A percentile compares a stretch with the other conserved stretches of the same genome.
These are phyloP conservation scores for Actinomortierella ambigua DNA, from an alignment of 371 early-diverging fungal genomes.

Conservation along the genomic window DNA sequence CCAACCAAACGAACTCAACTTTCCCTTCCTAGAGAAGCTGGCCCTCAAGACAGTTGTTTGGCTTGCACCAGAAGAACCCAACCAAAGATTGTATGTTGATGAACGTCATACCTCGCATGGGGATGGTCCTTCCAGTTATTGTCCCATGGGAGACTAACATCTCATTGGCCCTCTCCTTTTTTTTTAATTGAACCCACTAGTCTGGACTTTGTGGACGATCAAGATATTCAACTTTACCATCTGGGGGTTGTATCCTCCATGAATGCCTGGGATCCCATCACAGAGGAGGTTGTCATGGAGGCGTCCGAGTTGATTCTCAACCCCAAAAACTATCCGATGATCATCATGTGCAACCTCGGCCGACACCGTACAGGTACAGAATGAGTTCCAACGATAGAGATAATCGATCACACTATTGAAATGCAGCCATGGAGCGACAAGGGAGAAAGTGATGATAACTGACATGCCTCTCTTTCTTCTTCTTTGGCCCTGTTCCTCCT, in stretches of 20 bases:
- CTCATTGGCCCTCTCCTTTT: neutral
- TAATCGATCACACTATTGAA: neutral
- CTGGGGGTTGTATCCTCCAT: conserved; percentile 76
- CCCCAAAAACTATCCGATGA: conserved; percentile 91
- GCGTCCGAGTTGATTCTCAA: conserved; percentile 88
- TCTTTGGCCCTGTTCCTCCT: no score
- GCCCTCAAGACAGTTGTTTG: conserved; percentile 91
- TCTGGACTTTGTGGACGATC: conserved; percentile 95
- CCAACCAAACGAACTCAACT: conserved; percentile 98
- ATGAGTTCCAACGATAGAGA: neutral
- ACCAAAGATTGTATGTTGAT: conserved; percentile 80
- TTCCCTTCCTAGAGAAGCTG: conserved; percentile 94
- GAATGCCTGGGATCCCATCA: conserved; percentile 96
- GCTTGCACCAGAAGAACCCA: conserved; percentile 96
- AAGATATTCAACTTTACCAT: conserved; percentile 91
- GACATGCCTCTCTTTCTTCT: no score
- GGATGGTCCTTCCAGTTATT: neutral
- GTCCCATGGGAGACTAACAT: neutral
- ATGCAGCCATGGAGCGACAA: no score
- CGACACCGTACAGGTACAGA: conserved; percentile 90
- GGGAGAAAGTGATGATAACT: no score
- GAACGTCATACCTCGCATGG: neutral
- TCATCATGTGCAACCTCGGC: conserved; percentile 97
- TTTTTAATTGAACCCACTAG: conserved; percentile 41
- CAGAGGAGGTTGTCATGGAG: conserved; percentile 94